Base-by-base conservation (phyloP, 805 yeast genomes). In the Citeromyces matritensis region DNA sequence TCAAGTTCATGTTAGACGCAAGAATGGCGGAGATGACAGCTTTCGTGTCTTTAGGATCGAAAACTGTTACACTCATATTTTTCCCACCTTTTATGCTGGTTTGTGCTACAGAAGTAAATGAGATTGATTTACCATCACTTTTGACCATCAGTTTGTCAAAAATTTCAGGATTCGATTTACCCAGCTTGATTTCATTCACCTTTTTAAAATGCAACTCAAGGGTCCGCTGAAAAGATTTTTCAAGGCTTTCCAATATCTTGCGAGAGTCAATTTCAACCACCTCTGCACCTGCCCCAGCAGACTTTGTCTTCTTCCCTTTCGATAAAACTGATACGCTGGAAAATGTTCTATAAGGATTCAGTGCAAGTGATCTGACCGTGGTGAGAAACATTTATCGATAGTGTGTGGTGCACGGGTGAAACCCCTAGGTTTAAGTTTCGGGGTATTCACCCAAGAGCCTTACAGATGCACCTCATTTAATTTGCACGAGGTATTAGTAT, bases 11-110 rank as follows among this genome's bases (percentile, higher is more conserved):
- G 7, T 69, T 68, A 0, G 86, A 62, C 69, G 77, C 37, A 83
- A 50, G 24, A 12, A 88, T 73, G 0, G 86, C 64, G 32, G 84
- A 73, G 19, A 79, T 65, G 19, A 88, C 68, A 37, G 68, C 63
- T 42, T 82, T 78, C 26, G 72, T 64, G 40, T 81, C 66, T 32
- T 63, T 64, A 5, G 94, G 94, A 45, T 88, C 95, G 51, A 78
- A 88, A 2, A 85, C 86, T 0, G 95, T 84, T n/a, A 88, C 69
- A 23, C 69, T 53, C 32, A 83, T 59, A 41, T 71, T 63, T 42
- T 81, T 65, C 17, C 64, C 59, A 5, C 88, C 91, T 41, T 77
- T 77, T 32, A 71, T 41, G 1, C 78, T 57, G 3, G 88, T 76
- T 37, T 75, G 76, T 1, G 94, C 94, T 19, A 83, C 53, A 21